Evolutionary conservation across 2,329 filamentous ascomycete species (phyloP).

Genomic region (Xylariaceae sp.): DNA sequence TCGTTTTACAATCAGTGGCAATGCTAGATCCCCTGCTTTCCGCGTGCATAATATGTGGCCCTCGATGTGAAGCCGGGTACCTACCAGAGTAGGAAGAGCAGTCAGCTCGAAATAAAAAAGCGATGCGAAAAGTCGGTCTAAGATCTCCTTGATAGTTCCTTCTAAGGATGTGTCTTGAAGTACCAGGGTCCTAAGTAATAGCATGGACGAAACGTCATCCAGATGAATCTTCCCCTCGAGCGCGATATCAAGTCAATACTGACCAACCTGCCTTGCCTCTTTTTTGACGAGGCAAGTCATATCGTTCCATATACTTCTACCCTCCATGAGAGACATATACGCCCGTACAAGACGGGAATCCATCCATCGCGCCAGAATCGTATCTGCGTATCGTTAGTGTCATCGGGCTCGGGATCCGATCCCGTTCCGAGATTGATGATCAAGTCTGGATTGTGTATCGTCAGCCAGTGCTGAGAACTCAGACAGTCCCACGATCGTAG

Average conservation of each 20-base stretch:
- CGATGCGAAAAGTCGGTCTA: conserved; percentile 5
- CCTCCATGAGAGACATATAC: conserved; percentile 5
- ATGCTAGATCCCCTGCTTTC: conserved; percentile 2
- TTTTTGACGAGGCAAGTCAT: background rate
- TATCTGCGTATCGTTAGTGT: too few species aligned
- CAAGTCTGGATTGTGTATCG: too few species aligned
- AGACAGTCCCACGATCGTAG: too few species aligned
- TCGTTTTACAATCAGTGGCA: conserved; percentile 3
- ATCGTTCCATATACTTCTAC: conserved; percentile 4
- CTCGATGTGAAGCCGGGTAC: conserved; percentile 3
- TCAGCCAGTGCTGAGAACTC: too few species aligned
- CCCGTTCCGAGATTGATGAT: too few species aligned
- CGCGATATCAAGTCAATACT: conserved; percentile 7
- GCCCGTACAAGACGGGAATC: conserved; percentile 3
- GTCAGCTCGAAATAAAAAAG: conserved; percentile 9
- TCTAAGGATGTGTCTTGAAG: conserved; percentile 1
- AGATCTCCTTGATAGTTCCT: conserved; percentile 2
- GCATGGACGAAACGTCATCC: conserved; percentile 6
- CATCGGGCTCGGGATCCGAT: too few species aligned
- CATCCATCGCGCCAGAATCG: conserved; percentile 1
- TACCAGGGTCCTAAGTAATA: conserved; percentile 2
- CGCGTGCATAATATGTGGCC: conserved; percentile 4
- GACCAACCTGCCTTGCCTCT: background rate
- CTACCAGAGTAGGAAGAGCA: background rate
- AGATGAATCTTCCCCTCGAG: conserved; percentile 5